Evolutionary conservation across 176 grass and related monocot genomes (phyloP).

Genomic region (Musa schizocarpa): DNA sequence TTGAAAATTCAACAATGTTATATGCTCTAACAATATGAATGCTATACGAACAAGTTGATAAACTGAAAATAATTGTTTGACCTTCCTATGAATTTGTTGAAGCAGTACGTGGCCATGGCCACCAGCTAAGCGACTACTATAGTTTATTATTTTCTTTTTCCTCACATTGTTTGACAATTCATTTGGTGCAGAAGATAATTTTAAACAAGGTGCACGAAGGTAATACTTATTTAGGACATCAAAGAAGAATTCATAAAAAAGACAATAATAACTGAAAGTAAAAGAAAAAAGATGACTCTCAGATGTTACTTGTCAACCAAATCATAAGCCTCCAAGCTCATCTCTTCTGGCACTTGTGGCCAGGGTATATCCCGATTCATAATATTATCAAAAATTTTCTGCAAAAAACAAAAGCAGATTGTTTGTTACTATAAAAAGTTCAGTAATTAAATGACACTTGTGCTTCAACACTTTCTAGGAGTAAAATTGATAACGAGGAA

Average conservation of each 20-base stretch:
- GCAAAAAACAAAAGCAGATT: conserved; percentile 1
- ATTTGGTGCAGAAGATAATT: background rate
- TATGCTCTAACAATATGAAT: no score
- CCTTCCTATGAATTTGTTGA: no score
- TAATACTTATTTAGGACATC: no score
- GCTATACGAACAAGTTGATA: no score
- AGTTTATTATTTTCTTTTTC: no score
- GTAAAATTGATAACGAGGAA: background rate
- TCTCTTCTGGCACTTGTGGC: conserved; percentile 77
- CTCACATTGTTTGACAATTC: background rate
- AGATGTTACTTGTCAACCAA: conserved; percentile 75
- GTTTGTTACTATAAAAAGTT: background rate
- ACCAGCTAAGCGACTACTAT: no score
- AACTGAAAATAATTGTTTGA: no score
- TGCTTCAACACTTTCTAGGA: background rate
- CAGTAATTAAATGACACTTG: background rate
- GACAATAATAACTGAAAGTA: background rate
- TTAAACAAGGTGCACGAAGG: no score
- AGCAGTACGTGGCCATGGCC: no score
- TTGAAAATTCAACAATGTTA: no score
- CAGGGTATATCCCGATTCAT: conserved; percentile 98
- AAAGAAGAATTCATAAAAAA: no score
- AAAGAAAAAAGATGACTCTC: background rate
- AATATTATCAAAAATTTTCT: conserved; percentile 99
- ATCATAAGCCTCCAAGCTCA: conserved; percentile 71